Evolutionary conservation across 352 stramenopile species (phyloP).

Genomic region (Globisporangium uncinulatum): DNA sequence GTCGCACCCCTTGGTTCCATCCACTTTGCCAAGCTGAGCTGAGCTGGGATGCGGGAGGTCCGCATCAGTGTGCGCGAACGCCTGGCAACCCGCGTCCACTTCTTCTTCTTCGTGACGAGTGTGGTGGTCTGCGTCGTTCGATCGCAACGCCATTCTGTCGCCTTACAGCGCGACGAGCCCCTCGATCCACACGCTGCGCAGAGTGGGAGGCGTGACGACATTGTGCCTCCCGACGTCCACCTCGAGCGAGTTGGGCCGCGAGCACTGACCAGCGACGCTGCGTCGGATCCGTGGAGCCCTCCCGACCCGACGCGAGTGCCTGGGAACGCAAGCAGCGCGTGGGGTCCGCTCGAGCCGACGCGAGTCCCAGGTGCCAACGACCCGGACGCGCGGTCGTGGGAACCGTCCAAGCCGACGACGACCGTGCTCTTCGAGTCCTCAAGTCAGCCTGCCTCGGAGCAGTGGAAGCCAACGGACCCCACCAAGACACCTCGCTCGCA

Average conservation of each 20-base stretch:
- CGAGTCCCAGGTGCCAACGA: not conserved
- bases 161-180: not conserved
- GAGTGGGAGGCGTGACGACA: not conserved
- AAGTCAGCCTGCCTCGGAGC: not conserved
- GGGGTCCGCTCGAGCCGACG: conserved; percentile 1
- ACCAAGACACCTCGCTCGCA: not conserved
- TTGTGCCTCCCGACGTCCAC: not conserved
- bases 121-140: not conserved
- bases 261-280: not conserved
- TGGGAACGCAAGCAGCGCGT: not conserved
- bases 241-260: not conserved
- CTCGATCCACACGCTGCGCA: not conserved
- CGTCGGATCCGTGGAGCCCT: not conserved
- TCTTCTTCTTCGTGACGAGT: not conserved
- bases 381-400: not conserved
- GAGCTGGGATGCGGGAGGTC: not conserved
- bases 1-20: not conserved
- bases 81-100: not conserved
- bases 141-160: not conserved
- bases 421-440: not conserved
- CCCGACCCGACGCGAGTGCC: not conserved
- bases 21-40: too few species aligned
- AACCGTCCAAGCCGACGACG: not conserved
- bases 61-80: not conserved
- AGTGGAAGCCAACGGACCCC: not conserved